A percentile compares a stretch with the other conserved stretches of the same genome.
Conservation (phyloP, 768 basidiomycete genomes). For the Chalciporus piperatus region DNA sequence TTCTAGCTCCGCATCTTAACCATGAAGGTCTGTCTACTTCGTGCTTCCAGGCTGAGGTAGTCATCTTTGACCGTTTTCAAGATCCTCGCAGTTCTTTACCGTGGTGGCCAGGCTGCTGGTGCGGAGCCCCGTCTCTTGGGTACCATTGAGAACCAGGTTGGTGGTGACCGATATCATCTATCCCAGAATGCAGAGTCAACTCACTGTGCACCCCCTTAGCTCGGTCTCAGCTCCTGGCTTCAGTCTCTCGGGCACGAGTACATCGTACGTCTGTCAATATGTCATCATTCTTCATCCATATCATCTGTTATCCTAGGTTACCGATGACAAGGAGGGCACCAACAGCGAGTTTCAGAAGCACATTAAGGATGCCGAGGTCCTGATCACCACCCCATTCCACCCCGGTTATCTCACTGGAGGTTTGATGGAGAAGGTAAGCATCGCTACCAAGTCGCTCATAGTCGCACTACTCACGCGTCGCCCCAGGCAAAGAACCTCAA, state of each 20-base stretch:
- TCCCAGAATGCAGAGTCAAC: background rate
- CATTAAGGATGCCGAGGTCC: constrained; percentile 70
- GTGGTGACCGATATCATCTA: constrained; percentile 1
- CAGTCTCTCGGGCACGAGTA: constrained; percentile 72
- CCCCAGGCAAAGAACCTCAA: constrained; percentile 80
- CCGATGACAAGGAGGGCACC: constrained; percentile 76
- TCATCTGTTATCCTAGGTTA: constrained; percentile 43
- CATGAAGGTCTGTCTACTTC: constrained; percentile 2
- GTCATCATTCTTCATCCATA: background rate
- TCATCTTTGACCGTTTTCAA: constrained; percentile 19
- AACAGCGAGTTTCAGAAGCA: constrained; percentile 80
- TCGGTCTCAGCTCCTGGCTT: constrained; percentile 70
- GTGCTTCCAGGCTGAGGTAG: too few relatives aligned
- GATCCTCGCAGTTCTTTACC: constrained; percentile 72
- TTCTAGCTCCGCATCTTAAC: background rate
- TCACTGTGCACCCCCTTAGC: constrained; percentile 35
- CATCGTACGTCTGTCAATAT: constrained; percentile 45
- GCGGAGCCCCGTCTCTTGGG: constrained; percentile 74
- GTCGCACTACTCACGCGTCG: background rate
- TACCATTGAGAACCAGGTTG: constrained; percentile 75
- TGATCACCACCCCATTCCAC: constrained; percentile 84
- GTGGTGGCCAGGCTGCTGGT: constrained; percentile 59
- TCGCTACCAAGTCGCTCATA: background rate
- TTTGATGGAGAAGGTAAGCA: constrained; percentile 55
- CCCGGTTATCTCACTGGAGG: constrained; percentile 77